Conservation (phyloP, 495 filamentous ascomycete genomes). For the Venustampulla echinocandica region DNA sequence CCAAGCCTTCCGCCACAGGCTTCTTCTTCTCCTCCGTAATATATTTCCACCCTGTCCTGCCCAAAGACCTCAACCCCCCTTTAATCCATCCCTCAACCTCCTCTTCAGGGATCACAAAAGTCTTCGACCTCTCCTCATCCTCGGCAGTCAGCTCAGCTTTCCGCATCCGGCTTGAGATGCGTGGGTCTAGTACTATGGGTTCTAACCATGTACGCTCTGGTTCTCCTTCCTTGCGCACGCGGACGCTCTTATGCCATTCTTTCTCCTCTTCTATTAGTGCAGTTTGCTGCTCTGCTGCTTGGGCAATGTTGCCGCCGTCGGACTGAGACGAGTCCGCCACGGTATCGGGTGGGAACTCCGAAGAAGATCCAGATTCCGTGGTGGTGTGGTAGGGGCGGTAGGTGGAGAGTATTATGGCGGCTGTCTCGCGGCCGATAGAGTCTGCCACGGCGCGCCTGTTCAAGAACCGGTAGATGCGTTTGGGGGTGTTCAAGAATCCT, state of each 20-base stretch:
- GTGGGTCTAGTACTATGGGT: slow-evolving; percentile 65
- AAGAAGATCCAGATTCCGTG: not conserved
- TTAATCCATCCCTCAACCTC: slow-evolving; percentile 58
- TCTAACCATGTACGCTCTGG: slow-evolving; percentile 67
- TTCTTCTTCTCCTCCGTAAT: slow-evolving; percentile 12
- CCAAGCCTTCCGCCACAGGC: slow-evolving; percentile 1
- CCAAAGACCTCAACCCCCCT: slow-evolving; percentile 27
- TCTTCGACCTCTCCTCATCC: slow-evolving; percentile 56
- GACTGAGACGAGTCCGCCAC: slow-evolving; percentile 7
- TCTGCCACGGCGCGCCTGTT: slow-evolving; percentile 81
- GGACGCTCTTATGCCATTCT: slow-evolving; percentile 79
- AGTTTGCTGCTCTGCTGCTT: slow-evolving; percentile 52
- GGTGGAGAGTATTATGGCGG: slow-evolving; percentile 66
- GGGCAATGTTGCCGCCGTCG: slow-evolving; percentile 14
- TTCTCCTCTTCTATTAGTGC: slow-evolving; percentile 68
- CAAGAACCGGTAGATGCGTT: slow-evolving; percentile 78
- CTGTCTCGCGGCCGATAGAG: slow-evolving; percentile 78
- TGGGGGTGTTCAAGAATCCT: slow-evolving; percentile 86
- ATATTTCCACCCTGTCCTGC: slow-evolving; percentile 8
- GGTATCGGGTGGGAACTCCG: slow-evolving; percentile 28
- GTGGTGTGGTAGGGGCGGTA: slow-evolving; percentile 38
- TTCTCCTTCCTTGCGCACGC: slow-evolving; percentile 48
- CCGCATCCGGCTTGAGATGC: slow-evolving; percentile 75
- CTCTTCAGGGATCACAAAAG: slow-evolving; percentile 53
- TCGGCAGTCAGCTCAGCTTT: slow-evolving; percentile 57